A percentile compares a stretch with the other conserved stretches of the same genome.
Evolutionary conservation across 2,329 filamentous ascomycete genomes (phyloP).

Genomic region (Fusarium irregulare): DNA sequence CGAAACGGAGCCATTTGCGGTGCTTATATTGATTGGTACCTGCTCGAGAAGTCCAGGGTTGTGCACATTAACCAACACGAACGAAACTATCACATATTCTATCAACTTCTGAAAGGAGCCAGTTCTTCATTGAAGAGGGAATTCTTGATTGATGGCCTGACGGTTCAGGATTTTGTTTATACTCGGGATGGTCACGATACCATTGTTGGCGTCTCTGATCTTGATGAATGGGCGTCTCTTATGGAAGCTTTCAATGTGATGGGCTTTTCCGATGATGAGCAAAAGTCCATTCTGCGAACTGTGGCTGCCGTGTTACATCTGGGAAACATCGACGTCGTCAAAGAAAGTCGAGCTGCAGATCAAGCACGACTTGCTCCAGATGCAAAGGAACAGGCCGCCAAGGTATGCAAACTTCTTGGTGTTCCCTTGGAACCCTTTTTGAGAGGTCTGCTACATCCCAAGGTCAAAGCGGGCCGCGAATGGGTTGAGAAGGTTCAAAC

Average conservation of each 20-base stretch:
- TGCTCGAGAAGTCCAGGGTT: constrained; percentile 97
- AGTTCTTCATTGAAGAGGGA: constrained; percentile 77
- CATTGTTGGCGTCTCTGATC: constrained; percentile 90
- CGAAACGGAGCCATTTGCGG: constrained; percentile 90
- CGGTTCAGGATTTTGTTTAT: constrained; percentile 90
- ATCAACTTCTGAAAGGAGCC: constrained; percentile 90
- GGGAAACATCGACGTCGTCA: constrained; percentile 89
- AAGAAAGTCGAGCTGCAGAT: constrained; percentile 90
- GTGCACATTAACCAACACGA: constrained; percentile 88
- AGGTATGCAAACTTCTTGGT: constrained; percentile 85
- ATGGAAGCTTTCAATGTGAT: constrained; percentile 95
- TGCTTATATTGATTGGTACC: constrained; percentile 98
- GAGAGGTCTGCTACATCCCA: constrained; percentile 88
- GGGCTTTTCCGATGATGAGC: constrained; percentile 89
- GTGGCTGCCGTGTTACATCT: constrained; percentile 93
- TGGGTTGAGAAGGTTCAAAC: constrained; percentile 99
- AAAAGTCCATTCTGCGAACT: constrained; percentile 83
- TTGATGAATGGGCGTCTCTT: constrained; percentile 87
- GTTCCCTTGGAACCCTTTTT: constrained; percentile 87
- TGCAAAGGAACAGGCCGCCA: constrained; percentile 78
- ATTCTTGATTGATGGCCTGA: constrained; percentile 78
- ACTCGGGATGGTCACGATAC: constrained; percentile 91
- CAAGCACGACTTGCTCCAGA: constrained; percentile 86
- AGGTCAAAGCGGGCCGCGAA: constrained; percentile 93
- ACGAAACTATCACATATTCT: constrained; percentile 97